Conservation (phyloP, 352 stramenopile genomes). For the Thraustochytrium sp. region DNA sequence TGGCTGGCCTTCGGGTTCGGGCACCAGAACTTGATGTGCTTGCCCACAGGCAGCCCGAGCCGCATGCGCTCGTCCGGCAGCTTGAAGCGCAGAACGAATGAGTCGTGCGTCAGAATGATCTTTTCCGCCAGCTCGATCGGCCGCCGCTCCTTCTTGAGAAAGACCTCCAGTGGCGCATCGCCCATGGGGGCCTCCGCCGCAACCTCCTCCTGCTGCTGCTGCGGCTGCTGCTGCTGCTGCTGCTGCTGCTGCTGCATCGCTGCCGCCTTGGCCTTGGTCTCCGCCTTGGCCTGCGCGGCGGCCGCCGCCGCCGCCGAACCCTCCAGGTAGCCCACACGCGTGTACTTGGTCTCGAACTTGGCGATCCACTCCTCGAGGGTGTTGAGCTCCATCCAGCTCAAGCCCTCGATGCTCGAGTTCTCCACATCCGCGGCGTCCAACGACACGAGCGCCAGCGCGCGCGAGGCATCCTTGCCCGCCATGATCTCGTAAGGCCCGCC, state of each 20-base stretch:
- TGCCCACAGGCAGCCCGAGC: conserved; percentile 75
- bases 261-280: not conserved
- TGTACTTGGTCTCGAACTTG: conserved; percentile 91
- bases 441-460: conserved; percentile 90
- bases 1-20: conserved; percentile 8
- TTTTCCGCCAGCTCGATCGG: conserved; percentile 57
- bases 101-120: conserved; percentile 69
- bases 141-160: conserved; percentile 20
- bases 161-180: not conserved
- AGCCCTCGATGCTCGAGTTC: conserved; percentile 76
- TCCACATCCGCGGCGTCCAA: conserved; percentile 86
- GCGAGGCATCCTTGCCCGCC: conserved; percentile 85
- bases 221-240: too few relatives aligned
- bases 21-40: conserved; percentile 71
- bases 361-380: conserved; percentile 91
- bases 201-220: too few relatives aligned
- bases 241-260: too few relatives aligned
- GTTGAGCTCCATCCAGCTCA: conserved; percentile 83
- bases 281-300: not conserved
- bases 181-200: not conserved
- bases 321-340: conserved; percentile 74
- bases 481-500: conserved; percentile 90
- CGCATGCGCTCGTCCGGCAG: conserved; percentile 66
- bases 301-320: not conserved
- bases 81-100: conserved; percentile 73